A percentile compares a stretch with the other conserved stretches of the same genome.
Evolutionary conservation across 1,284 basidiomycete genomes (phyloP).

Genomic region (Pterula multifida): DNA sequence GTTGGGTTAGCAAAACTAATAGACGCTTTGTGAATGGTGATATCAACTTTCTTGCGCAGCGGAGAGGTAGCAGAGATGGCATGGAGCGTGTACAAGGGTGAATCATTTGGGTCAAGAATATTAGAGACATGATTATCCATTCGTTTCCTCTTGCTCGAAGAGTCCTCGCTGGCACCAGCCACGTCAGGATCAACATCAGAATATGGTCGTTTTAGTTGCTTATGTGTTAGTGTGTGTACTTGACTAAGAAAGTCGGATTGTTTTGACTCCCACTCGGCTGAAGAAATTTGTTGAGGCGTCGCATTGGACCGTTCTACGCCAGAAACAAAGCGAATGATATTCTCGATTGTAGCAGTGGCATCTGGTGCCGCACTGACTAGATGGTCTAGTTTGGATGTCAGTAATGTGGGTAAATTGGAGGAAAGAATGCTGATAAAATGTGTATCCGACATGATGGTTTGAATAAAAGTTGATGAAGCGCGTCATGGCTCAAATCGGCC

Average conservation of each 20-base stretch:
- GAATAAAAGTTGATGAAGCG: too few species aligned
- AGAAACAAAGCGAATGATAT: constrained; percentile 17
- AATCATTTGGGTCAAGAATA: neutral
- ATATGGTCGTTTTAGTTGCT: neutral
- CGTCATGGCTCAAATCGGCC: too few species aligned
- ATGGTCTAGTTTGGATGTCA: neutral
- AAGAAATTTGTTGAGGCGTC: constrained; percentile 8
- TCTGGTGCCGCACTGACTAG: neutral
- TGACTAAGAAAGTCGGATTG: constrained; percentile 8
- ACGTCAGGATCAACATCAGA: neutral
- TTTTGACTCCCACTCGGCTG: constrained; percentile 12
- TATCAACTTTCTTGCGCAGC: constrained; percentile 58
- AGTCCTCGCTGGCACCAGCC: neutral
- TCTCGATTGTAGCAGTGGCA: constrained; percentile 12
- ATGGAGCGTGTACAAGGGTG: constrained; percentile 38
- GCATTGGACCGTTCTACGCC: constrained; percentile 13
- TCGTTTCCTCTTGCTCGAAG: neutral
- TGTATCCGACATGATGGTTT: neutral
- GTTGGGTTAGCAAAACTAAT: constrained; percentile 37
- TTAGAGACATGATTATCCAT: neutral
- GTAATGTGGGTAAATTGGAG: neutral
- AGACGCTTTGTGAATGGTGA: constrained; percentile 35
- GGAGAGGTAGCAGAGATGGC: constrained; percentile 51
- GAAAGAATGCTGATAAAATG: neutral
- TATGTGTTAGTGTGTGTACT: constrained; percentile 9